phyloP scores from a whole-genome alignment of 2,329 filamentous ascomycete genomes.

The Cercospora brassicicola region DNA sequence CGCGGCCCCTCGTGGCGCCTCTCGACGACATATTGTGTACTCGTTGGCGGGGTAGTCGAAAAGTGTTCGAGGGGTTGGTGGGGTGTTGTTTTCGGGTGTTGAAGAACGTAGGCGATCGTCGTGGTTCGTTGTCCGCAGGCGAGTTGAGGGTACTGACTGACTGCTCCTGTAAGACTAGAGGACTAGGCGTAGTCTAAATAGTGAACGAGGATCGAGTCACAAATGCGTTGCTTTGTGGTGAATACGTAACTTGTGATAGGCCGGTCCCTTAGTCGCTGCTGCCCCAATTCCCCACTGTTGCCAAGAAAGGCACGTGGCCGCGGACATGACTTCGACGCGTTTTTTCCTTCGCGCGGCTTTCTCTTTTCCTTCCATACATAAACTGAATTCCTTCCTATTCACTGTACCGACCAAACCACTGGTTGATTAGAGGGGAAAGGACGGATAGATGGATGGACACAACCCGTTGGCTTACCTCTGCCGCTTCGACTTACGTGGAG shows the following conservation, averaged over 20 bases:
- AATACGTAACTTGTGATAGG: slow-evolving; percentile 13
- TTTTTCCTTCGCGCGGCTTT: slow-evolving; percentile 24
- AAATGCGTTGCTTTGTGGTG: neutral
- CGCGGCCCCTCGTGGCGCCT: slow-evolving; percentile 65
- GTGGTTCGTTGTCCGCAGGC: slow-evolving; percentile 4
- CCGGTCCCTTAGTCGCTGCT: slow-evolving; percentile 2
- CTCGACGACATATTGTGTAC: slow-evolving; percentile 50
- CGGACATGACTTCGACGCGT: slow-evolving; percentile 6
- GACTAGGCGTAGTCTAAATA: neutral
- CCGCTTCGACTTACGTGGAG: slow-evolving; percentile 45
- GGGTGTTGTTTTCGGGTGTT: slow-evolving; percentile 22
- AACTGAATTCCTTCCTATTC: slow-evolving; percentile 59
- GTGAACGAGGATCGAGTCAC: slow-evolving; percentile 10
- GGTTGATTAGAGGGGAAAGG: slow-evolving; percentile 68
- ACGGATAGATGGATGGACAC: slow-evolving; percentile 58
- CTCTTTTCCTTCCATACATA: slow-evolving; percentile 41
- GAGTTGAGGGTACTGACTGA: no score
- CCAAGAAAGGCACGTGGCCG: slow-evolving; percentile 7
- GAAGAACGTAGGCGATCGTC: neutral
- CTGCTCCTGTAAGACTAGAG: neutral
- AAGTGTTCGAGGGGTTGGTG: slow-evolving; percentile 2
- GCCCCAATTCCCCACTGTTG: neutral
- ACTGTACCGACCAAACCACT: slow-evolving; percentile 60
- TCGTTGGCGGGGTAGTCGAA: slow-evolving; percentile 11
- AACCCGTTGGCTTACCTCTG: slow-evolving; percentile 61